Evolutionary conservation across 805 yeast species (phyloP).

Genomic region (Spathaspora gorwiae): DNA sequence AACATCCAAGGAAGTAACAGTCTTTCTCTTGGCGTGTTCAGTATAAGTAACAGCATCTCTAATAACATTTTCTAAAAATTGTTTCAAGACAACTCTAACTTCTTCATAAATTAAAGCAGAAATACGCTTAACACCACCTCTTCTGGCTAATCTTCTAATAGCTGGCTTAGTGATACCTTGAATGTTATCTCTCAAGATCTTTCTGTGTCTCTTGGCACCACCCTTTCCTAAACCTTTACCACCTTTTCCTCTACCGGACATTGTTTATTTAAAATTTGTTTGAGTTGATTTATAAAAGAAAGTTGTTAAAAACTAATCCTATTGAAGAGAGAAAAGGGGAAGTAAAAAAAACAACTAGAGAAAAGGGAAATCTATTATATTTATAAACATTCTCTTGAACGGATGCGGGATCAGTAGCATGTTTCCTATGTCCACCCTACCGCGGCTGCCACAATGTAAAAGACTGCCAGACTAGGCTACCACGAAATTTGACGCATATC

Average conservation of each 20-base stretch:
- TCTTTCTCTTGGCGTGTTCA: slow-evolving; percentile 99
- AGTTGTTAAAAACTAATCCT: slow-evolving; percentile 2
- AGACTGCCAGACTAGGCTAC: too few species aligned
- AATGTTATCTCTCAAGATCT: slow-evolving; percentile 98
- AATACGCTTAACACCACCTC: slow-evolving; percentile 99
- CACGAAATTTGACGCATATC: too few species aligned
- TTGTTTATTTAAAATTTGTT: slow-evolving; percentile 22
- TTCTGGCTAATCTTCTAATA: slow-evolving; percentile 99
- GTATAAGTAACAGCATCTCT: slow-evolving; percentile 99
- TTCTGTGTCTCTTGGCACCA: slow-evolving; percentile 99
- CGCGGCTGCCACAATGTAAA: too few species aligned
- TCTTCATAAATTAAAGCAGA: slow-evolving; percentile 98
- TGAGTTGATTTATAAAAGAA: not conserved
- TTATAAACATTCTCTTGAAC: not conserved
- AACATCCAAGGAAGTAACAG: slow-evolving; percentile 97
- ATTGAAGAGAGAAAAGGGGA: not conserved
- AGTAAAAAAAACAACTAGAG: not conserved
- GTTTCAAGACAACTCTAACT: slow-evolving; percentile 93
- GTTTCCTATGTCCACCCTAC: too few species aligned
- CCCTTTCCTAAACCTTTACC: slow-evolving; percentile 99
- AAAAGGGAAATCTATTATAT: not conserved
- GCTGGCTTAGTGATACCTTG: slow-evolving; percentile 99
- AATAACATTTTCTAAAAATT: slow-evolving; percentile 94
- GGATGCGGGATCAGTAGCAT: too few species aligned
- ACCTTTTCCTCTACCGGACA: slow-evolving; percentile 99